Evolutionary conservation across 192 early-diverging fungal species (phyloP), one percentile per base, ranked within the genome.

Genomic region (Spinellus fusiger): DNA sequence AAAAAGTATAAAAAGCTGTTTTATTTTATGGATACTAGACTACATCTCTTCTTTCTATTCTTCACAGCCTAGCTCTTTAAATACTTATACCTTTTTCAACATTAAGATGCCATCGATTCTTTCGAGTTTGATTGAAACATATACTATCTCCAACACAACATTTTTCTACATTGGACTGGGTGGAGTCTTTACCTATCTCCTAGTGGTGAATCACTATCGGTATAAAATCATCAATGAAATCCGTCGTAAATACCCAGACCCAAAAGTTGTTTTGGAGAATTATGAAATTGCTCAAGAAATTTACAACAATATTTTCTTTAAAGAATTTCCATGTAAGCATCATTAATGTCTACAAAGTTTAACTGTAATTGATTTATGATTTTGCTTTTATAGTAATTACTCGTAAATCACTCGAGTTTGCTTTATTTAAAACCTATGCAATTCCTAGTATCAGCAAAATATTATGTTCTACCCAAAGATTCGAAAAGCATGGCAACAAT

Each of bases 361-460:
- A 1, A 35, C n/a, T 52, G 16, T 33, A 38, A 10, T 8, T 51
- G 7, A 51, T 27, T 27, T 27, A 51, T 5, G 22, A 12, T 54
- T 33, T 27, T 31, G 3, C 26, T 6, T 53, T 47, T 55, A 12
- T 3, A 66, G 64, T 56, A 23, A 33, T 66, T 27, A 33, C 64
- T 37, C 46, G 53, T 3, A 33, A 64, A 12, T 54, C 70, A 0
- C 49, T 73, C 0, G 71, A 78, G 44, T 71, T 77, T 63, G 75
- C 67, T 0, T 49, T 74, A n/a, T 71, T 79, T 56, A 73, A 71
- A 40, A 77, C 77, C 4, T 74, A 69, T 34, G 66, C 55, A 23
- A 59, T 74, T 25, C 77, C 77, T 5, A 53, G 65, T n/a, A 69
- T 79, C 31, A 71, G 68, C 56, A 70, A 70, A 47, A 53, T 77